phyloP scores from a whole-genome alignment of 441 rosid species.

The Omphalea diandra region DNA sequence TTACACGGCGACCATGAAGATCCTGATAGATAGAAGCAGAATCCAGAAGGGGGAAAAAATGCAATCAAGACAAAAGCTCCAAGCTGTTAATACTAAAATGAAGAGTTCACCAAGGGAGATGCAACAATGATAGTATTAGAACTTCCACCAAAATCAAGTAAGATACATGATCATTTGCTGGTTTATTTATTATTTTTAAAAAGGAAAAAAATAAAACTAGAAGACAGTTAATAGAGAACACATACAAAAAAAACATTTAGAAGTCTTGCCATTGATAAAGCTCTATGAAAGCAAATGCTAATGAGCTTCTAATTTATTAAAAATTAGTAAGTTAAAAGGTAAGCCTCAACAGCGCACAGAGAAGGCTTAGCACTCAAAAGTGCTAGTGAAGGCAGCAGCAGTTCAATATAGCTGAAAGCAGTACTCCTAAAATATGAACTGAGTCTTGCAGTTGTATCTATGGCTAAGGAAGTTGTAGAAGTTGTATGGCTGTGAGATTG shows the following conservation, averaged over 20 bases:
- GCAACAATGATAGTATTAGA: background rate
- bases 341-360: background rate
- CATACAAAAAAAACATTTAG: background rate
- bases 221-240: background rate
- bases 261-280: background rate
- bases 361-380: background rate
- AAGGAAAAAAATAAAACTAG: background rate
- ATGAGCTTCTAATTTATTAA: background rate
- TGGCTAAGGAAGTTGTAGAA: too few species aligned
- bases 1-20: conserved; percentile 70
- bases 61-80: background rate
- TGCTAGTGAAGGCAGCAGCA: background rate
- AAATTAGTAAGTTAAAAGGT: background rate
- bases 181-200: background rate
- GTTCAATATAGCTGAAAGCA: background rate
- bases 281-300: background rate
- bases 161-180: background rate
- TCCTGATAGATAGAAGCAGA: conserved; percentile 35
- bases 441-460: too few species aligned
- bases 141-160: background rate
- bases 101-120: background rate
- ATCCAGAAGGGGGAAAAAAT: background rate
- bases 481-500: too few species aligned
- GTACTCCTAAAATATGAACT: too few species aligned
- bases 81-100: background rate